phyloP scores from a whole-genome alignment of 1,284 basidiomycete genomes.

The Irpex sp. region DNA sequence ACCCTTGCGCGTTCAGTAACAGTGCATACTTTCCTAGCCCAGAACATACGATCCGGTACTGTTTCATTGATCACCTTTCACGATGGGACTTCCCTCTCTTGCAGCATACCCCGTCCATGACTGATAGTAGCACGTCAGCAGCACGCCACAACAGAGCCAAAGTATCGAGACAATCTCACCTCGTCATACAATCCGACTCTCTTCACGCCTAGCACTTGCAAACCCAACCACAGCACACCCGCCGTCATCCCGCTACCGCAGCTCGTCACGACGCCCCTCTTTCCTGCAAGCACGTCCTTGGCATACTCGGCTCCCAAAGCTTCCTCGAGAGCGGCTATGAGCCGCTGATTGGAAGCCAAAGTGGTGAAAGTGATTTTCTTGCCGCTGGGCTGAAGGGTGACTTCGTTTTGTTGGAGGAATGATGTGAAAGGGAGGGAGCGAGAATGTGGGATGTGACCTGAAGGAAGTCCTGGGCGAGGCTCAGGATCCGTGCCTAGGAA shows the following conservation, averaged over 20 bases:
- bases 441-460: constrained; percentile 92
- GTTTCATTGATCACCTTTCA: constrained; percentile 30
- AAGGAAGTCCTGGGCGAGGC: constrained; percentile 83
- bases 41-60: neutral
- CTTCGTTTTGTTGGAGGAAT: constrained; percentile 60
- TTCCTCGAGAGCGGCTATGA: constrained; percentile 58
- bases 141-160: constrained; percentile 20
- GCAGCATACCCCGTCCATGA: constrained; percentile 84
- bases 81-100: constrained; percentile 59
- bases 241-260: constrained; percentile 99
- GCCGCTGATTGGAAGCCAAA: constrained; percentile 50
- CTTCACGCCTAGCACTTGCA: constrained; percentile 63
- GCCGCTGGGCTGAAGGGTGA: constrained; percentile 28
- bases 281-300: constrained; percentile 53
- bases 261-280: constrained; percentile 60
- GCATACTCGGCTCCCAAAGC: constrained; percentile 57
- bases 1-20: neutral
- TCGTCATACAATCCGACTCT: constrained; percentile 80
- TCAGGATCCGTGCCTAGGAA: constrained; percentile 84
- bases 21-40: neutral
- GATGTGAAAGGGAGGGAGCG: constrained; percentile 81
- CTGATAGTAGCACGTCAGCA: constrained; percentile 33
- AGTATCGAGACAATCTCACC: constrained; percentile 34
- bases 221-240: constrained; percentile 85
- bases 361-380: constrained; percentile 54